These are phyloP conservation scores for Calocera viscosa DNA, from an alignment of 768 basidiomycete species.

Conservation along the genomic window DNA sequence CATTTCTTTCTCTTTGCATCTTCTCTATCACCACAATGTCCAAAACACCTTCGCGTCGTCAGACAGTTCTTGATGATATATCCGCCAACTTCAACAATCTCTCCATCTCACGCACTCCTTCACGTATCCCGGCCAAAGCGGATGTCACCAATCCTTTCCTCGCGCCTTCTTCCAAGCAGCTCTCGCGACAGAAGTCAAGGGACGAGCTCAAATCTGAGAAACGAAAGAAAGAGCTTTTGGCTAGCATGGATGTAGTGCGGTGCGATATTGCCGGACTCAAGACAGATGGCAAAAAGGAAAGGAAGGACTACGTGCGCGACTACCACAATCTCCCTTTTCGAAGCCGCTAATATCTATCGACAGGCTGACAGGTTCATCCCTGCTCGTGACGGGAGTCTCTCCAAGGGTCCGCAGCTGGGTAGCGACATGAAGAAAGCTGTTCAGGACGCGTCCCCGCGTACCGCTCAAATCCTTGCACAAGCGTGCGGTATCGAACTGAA, in stretches of 20 bases:
- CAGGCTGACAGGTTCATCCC: neutral
- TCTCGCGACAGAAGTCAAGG: neutral
- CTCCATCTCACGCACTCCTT: slow-evolving; percentile 2
- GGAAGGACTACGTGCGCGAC: neutral
- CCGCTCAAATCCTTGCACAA: slow-evolving; percentile 15
- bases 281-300: neutral
- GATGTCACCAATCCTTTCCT: slow-evolving; percentile 6
- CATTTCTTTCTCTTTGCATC: no score
- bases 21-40: neutral
- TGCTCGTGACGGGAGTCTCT: neutral
- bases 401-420: neutral
- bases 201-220: neutral
- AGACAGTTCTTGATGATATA: neutral
- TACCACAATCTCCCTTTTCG: neutral
- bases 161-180: neutral
- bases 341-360: neutral
- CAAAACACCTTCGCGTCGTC: neutral
- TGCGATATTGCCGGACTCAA: neutral
- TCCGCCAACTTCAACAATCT: neutral
- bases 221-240: neutral
- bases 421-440: neutral
- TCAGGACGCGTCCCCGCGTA: neutral
- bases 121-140: neutral
- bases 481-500: slow-evolving; percentile 23
- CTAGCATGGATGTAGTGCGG: neutral